Evolutionary conservation across 768 basidiomycete species (phyloP), one percentile per base, ranked within the genome.

Genomic region (Kondoa malvinella): DNA sequence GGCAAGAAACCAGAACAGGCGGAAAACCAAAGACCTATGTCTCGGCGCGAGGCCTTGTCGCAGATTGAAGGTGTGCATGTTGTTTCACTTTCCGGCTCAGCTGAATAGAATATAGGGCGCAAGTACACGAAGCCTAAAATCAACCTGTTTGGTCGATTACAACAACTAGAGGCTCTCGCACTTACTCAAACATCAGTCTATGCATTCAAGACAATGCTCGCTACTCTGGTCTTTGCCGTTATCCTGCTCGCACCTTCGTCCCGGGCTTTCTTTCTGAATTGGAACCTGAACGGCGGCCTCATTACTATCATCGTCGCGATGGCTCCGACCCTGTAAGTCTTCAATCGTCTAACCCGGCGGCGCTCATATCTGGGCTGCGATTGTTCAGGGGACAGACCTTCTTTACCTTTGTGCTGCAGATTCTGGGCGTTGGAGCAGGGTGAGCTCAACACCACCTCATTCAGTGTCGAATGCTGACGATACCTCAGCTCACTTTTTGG

Each of bases 271-370:
- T 76, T 76, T 68, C 73, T 75, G 29, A 66, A 69, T 40, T 76
- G 74, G 60, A 66, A 67, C 32, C 57, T 77, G 31, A 76, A 75
- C 0, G 69, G 71, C 2, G 75, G 76, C 12, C 66, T 77, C 27
- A 68, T 77, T 34, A 77, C 77, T 1, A 70, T 77, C 29, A 71
- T 76, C 30, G 75, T 76, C 40, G 76, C 76, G 2, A 67, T 77
- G 34, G 68, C 75, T 16, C 76, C 76, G 3, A 74, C 72, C 15
- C 67, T 75, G 71, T 73, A 56, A 57, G 70, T 57, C 29, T 27
- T 17, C 50, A 27, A 34, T 60, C 27, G 40, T 17, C 32, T 31
- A 50, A 58, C 34, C 27, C 8, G 16, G 31, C 4, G 25, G 34
- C 65, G 64, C 30, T 34, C 33, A 21, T 25, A 33, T 27, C 66